A percentile compares a stretch with the other conserved stretches of the same genome.
Conservation (phyloP, 495 filamentous ascomycete species). For the Polyplosphaeria fusca region DNA sequence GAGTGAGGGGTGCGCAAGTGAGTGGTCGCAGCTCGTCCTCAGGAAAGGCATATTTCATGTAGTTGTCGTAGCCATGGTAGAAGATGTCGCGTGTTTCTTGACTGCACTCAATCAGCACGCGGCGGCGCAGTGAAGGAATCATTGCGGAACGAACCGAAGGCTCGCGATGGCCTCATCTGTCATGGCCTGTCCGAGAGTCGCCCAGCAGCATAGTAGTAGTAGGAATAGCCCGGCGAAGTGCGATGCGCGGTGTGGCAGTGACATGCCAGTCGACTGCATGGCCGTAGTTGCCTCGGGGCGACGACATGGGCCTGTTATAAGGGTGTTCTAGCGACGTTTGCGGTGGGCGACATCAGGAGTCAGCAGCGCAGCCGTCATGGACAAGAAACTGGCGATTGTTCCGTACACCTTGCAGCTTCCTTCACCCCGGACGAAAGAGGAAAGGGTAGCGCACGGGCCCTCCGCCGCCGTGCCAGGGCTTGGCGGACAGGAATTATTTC, state of each 20-base stretch:
- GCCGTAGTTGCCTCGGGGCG: constrained; percentile 10
- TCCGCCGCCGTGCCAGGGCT: neutral
- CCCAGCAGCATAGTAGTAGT: constrained; percentile 11
- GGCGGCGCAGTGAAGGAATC: neutral
- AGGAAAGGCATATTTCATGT: constrained; percentile 89
- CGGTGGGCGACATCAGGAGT: neutral
- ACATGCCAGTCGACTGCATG: constrained; percentile 30
- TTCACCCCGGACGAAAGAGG: neutral
- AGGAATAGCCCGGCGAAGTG: constrained; percentile 36
- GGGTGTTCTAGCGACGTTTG: too few relatives aligned
- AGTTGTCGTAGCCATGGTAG: constrained; percentile 95
- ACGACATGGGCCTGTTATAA: constrained; percentile 32
- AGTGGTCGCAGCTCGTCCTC: constrained; percentile 94
- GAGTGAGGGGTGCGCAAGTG: constrained; percentile 75
- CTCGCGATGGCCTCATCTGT: constrained; percentile 36
- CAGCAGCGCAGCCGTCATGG: neutral
- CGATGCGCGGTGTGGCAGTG: constrained; percentile 8
- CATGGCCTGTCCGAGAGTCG: constrained; percentile 38
- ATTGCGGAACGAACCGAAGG: constrained; percentile 26
- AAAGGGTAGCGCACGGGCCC: neutral
- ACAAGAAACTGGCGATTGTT: neutral
- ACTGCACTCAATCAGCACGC: constrained; percentile 41
- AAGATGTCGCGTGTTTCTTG: constrained; percentile 88
- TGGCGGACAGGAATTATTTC: constrained; percentile 7
- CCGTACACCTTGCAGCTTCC: neutral